Conservation (phyloP, 139 green algal species). For the Volvox reticuliferus region DNA sequence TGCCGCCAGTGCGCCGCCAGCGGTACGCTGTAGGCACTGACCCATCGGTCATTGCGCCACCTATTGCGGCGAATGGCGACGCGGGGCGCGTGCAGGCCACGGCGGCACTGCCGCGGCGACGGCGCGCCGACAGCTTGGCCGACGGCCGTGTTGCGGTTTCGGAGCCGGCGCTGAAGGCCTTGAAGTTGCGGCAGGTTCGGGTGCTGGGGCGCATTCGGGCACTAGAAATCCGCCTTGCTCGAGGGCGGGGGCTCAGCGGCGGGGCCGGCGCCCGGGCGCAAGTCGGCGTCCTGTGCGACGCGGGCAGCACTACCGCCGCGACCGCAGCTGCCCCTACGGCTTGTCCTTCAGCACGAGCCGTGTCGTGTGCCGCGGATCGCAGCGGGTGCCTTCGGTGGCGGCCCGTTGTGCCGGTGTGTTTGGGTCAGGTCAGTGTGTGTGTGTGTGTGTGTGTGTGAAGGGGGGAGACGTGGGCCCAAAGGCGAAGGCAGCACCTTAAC, state of each 20-base stretch:
- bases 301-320: background rate
- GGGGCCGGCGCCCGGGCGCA: background rate
- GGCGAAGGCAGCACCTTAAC: too few relatives aligned
- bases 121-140: background rate
- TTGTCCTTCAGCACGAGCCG: background rate
- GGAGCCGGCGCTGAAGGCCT: background rate
- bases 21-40: background rate
- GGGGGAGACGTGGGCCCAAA: background rate
- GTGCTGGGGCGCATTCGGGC: slow-evolving; percentile 28
- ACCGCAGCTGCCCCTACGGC: background rate
- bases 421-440: too few relatives aligned
- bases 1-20: background rate
- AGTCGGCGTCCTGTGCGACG: background rate
- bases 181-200: slow-evolving; percentile 40
- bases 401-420: background rate
- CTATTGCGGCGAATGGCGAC: background rate
- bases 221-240: slow-evolving; percentile 11
- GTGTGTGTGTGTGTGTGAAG: too few relatives aligned
- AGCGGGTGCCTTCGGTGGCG: background rate
- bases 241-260: background rate
- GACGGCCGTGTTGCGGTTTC: background rate
- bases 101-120: background rate
- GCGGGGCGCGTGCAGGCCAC: background rate
- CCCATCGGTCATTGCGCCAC: background rate
- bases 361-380: background rate